Evolutionary conservation across 257 asterid species (phyloP).

Genomic region (Nicotiana tabacum): DNA sequence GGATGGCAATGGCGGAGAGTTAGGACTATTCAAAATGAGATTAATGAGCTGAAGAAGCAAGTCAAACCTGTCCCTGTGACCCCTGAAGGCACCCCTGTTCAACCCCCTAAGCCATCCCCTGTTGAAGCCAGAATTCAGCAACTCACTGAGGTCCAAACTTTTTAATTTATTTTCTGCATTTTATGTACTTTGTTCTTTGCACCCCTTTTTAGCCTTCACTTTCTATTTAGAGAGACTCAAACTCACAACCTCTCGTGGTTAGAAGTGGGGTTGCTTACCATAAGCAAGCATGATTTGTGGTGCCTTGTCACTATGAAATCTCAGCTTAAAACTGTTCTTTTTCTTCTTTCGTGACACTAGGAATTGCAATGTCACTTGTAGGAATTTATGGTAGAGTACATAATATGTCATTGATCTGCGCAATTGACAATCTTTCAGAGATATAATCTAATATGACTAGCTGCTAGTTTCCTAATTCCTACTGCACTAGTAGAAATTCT

Average conservation of each 20-base stretch:
- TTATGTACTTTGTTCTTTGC: background rate
- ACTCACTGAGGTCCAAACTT: slow-evolving; percentile 61
- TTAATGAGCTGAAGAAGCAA: slow-evolving; percentile 72
- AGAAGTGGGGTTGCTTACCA: too few species aligned
- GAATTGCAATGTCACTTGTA: background rate
- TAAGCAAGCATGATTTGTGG: background rate
- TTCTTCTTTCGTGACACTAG: background rate
- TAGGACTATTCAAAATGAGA: slow-evolving; percentile 71
- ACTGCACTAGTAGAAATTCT: background rate
- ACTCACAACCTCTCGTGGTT: too few species aligned
- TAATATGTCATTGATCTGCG: background rate
- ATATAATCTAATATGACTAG: background rate
- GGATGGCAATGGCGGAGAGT: slow-evolving; percentile 99
- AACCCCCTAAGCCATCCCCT: slow-evolving; percentile 57
- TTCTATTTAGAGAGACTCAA: background rate
- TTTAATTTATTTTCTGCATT: background rate
- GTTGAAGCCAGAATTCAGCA: slow-evolving; percentile 68
- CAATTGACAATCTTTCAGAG: background rate
- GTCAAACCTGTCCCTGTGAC: slow-evolving; percentile 66
- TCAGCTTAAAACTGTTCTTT: background rate
- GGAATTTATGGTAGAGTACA: background rate
- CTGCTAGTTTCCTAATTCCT: background rate
- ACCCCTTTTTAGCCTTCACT: background rate
- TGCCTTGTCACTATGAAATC: background rate
- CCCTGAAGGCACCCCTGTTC: slow-evolving; percentile 46